These are phyloP conservation scores for Tylopilus subfusipes DNA, from an alignment of 768 basidiomycete genomes.

Conservation along the genomic window DNA sequence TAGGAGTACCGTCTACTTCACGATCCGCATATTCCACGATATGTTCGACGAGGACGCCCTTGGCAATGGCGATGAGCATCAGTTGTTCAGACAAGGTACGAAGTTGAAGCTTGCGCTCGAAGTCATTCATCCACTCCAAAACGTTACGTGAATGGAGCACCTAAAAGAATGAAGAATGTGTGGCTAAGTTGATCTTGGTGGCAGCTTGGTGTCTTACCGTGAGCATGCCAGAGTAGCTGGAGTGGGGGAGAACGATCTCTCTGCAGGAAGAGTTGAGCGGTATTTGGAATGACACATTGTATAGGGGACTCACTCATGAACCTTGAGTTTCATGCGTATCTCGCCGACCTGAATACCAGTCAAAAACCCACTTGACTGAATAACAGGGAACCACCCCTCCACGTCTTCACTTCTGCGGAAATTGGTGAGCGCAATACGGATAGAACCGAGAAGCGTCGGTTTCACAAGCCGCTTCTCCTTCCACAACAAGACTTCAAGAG, in stretches of 20 bases:
- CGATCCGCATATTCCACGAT: constrained; percentile 65
- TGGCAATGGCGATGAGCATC: constrained; percentile 67
- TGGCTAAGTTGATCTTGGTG: neutral
- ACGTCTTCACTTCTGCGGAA: constrained; percentile 70
- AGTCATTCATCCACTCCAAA: constrained; percentile 71
- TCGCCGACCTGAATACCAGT: constrained; percentile 69
- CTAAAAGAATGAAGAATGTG: constrained; percentile 5
- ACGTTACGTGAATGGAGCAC: constrained; percentile 56
- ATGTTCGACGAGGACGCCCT: constrained; percentile 59
- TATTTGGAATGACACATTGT: neutral
- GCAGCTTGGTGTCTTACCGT: constrained; percentile 39
- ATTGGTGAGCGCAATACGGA: constrained; percentile 61
- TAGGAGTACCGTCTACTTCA: constrained; percentile 67
- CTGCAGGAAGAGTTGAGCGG: constrained; percentile 35
- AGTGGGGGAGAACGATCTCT: constrained; percentile 74
- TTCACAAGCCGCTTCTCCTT: constrained; percentile 63
- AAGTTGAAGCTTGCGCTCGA: constrained; percentile 63
- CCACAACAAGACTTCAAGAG: constrained; percentile 65
- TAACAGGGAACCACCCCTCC: constrained; percentile 84
- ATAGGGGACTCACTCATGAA: constrained; percentile 60
- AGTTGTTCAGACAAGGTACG: constrained; percentile 60
- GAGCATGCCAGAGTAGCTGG: constrained; percentile 58
- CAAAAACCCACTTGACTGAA: constrained; percentile 46
- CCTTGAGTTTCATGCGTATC: constrained; percentile 64
- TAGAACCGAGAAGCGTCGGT: constrained; percentile 54